phyloP scores from a whole-genome alignment of 257 asterid genomes.

The Solanum paucissectum region DNA sequence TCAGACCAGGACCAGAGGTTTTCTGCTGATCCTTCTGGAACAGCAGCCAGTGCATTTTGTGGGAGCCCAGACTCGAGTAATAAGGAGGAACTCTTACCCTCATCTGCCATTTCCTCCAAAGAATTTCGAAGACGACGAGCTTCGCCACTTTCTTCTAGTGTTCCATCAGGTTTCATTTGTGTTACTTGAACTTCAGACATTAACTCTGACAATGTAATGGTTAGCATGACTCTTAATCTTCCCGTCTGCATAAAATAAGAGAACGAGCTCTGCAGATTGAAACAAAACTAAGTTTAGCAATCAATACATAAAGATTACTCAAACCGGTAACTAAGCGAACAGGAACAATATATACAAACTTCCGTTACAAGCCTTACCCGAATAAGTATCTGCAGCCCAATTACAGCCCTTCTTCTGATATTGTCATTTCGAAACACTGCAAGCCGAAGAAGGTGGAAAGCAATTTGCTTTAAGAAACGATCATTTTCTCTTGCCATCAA shows the following conservation, averaged over 20 bases:
- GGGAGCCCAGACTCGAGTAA: slow-evolving; percentile 73
- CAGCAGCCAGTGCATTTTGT: slow-evolving; percentile 45
- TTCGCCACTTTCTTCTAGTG: slow-evolving; percentile 89
- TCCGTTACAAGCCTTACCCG: slow-evolving; percentile 39
- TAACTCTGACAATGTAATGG: slow-evolving; percentile 91
- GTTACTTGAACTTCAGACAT: slow-evolving; percentile 99
- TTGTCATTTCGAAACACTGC: slow-evolving; percentile 87
- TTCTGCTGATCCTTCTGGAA: slow-evolving; percentile 37
- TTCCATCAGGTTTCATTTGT: slow-evolving; percentile 89
- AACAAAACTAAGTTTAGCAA: slow-evolving; percentile 10
- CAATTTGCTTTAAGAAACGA: slow-evolving; percentile 88
- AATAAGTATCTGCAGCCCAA: slow-evolving; percentile 94
- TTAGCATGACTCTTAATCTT: slow-evolving; percentile 82
- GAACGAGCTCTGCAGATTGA: slow-evolving; percentile 69
- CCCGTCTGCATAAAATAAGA: slow-evolving; percentile 72
- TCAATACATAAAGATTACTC: neutral
- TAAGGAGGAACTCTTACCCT: slow-evolving; percentile 41
- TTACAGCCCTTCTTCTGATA: slow-evolving; percentile 78
- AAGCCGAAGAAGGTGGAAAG: slow-evolving; percentile 95
- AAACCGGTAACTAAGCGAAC: neutral
- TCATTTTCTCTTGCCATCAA: slow-evolving; percentile 98
- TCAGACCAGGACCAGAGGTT: slow-evolving; percentile 79
- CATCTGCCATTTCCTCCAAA: slow-evolving; percentile 79
- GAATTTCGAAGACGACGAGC: slow-evolving; percentile 88
- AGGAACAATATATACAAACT: slow-evolving; percentile 1